Conservation (phyloP, 73 alveolate genomes). For the Urostyla sp. region DNA sequence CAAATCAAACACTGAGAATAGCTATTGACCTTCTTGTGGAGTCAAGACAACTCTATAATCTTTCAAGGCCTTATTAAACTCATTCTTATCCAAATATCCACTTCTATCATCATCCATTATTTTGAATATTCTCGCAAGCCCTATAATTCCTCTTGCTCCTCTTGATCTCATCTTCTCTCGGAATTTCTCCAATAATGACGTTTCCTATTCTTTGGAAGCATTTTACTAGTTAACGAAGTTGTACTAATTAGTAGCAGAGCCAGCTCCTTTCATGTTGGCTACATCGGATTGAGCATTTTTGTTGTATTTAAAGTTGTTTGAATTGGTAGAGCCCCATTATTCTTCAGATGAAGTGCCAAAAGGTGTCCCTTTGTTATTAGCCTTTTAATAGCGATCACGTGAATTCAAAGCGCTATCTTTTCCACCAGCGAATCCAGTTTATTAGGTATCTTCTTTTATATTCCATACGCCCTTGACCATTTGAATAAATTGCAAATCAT, state of each 20-base stretch:
- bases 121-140: constrained; percentile 78
- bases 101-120: constrained; percentile 78
- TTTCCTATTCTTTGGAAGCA: constrained; percentile 7
- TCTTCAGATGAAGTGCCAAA: constrained; percentile 32
- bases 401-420: constrained; percentile 26
- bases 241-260: constrained; percentile 29
- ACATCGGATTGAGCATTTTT: not conserved
- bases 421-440: constrained; percentile 35
- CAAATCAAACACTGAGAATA: constrained; percentile 53
- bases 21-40: constrained; percentile 51
- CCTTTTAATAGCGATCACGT: constrained; percentile 44
- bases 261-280: constrained; percentile 43
- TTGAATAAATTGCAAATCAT: constrained; percentile 16
- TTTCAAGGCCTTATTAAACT: constrained; percentile 58
- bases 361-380: constrained; percentile 40
- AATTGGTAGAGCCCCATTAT: too few relatives aligned
- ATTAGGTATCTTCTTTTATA: not conserved
- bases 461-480: constrained; percentile 65
- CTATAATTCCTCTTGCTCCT: constrained; percentile 85
- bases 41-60: constrained; percentile 62
- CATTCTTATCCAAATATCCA: constrained; percentile 59
- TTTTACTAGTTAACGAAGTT: constrained; percentile 21
- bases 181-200: constrained; percentile 62
- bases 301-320: constrained; percentile 1
- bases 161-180: constrained; percentile 71